Base-by-base conservation (phyloP, 2,329 filamentous ascomycete genomes). In the Alternaria alternata region DNA sequence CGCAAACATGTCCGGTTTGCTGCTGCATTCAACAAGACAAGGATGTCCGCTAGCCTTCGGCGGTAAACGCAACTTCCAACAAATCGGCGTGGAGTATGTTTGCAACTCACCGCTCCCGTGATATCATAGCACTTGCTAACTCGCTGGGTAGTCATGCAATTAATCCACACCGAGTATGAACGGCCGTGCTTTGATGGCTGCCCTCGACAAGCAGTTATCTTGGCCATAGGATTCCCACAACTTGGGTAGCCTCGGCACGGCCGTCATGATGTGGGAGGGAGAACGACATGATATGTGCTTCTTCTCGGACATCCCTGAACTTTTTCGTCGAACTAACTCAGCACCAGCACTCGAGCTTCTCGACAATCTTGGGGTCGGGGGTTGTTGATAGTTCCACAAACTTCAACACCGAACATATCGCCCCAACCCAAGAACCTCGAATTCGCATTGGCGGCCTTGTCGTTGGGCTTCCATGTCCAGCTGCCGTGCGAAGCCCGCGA, bases 401-500 rank as follows among this genome's bases (percentile, higher is more conserved):
- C 65, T 99, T 97, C 80, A 93, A 93, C 75, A 90, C 91, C 72
- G 94, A 99, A 81, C 92, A 97, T 78, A 84, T 99, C 71, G 88
- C 39, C 20, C 20, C 20, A 92, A 55, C 90, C 89, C 69, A 94
- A 96, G 81, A 95, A 96, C 78, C 88, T 95, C 77, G 94, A 97
- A 75, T 99, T 99, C 78, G 94, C 96, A 67, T 99, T 98, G 79
- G 95, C 89, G 99, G 73, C 95, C 98, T 81, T 94, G 38, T 41
- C 94, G 46, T 99, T 95, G 95, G 95, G 99, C 79, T 89, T 99
- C 61, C 93, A 95, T 71, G 95, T 99, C 59, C 95, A 99, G 85
- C 88, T 99, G 76, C 94, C 95, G 47, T 92, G 95, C 66, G 95
- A 99, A 84, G 95, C 95, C 76, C 92, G 95, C 74, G 95, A 99